phyloP scores from a whole-genome alignment of 345 rosid genomes.

The rapeseed (Brassica napus) region Da-Ae NC_063444.1:10180001-10180500 shows the following conservation, averaged over 20 bases:
- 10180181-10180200: background rate
- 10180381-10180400: conserved; percentile 30
- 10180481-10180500: conserved; percentile 39
- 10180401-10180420: conserved; percentile 18
- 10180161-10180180: conserved; percentile 17
- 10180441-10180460: conserved; percentile 24
- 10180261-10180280: conserved; percentile 19
- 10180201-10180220: conserved; percentile 15
- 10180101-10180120: conserved; percentile 20
- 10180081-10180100: conserved; percentile 34
- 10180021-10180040: conserved; percentile 25
- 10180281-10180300: conserved; percentile 32
- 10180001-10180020: conserved; percentile 8
- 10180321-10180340: conserved; percentile 39
- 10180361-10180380: conserved; percentile 40
- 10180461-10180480: conserved; percentile 41
- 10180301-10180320: conserved; percentile 29
- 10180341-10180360: conserved; percentile 42
- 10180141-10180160: conserved; percentile 22
- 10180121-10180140: conserved; percentile 40
- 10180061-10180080: conserved; percentile 26
- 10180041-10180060: conserved; percentile 26
- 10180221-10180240: conserved; percentile 18
- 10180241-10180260: conserved; percentile 30
- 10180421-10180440: background rate